Evolutionary conservation across 257 asterid genomes (phyloP).

Genomic region (Nicotiana knightiana): DNA sequence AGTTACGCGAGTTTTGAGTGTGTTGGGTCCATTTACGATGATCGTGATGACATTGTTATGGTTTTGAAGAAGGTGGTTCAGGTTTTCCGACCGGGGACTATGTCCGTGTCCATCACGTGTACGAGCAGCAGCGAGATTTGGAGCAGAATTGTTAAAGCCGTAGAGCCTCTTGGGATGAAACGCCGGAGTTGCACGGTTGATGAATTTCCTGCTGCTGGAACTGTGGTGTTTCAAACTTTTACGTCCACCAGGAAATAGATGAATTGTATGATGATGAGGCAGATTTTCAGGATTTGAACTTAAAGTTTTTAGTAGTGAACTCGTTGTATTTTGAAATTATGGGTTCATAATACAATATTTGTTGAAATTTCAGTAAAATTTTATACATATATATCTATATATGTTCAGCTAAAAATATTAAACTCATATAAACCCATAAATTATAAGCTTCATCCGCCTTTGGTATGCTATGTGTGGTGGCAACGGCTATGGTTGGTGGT

Average conservation of each 20-base stretch:
- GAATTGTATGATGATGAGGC: neutral
- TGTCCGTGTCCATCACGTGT: constrained; percentile 68
- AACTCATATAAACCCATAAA: no score
- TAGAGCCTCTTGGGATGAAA: constrained; percentile 71
- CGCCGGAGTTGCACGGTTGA: constrained; percentile 58
- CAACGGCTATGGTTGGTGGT: no score
- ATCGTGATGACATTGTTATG: constrained; percentile 29
- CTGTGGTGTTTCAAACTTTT: constrained; percentile 65
- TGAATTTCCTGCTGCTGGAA: constrained; percentile 66
- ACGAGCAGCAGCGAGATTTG: constrained; percentile 34
- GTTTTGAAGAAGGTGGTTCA: constrained; percentile 51
- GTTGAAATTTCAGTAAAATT: no score
- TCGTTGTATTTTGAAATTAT: no score
- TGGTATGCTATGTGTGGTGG: no score
- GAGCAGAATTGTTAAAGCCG: constrained; percentile 46
- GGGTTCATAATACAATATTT: no score
- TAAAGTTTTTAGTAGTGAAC: no score
- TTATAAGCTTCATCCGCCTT: no score
- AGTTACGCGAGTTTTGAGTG: constrained; percentile 94
- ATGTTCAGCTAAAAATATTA: no score
- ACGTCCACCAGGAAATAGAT: constrained; percentile 35
- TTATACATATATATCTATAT: no score
- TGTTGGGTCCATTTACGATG: constrained; percentile 44
- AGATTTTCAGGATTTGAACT: no score
- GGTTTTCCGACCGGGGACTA: constrained; percentile 62